Evolutionary conservation across 768 basidiomycete genomes (phyloP).

Genomic region (Bullera alba): DNA sequence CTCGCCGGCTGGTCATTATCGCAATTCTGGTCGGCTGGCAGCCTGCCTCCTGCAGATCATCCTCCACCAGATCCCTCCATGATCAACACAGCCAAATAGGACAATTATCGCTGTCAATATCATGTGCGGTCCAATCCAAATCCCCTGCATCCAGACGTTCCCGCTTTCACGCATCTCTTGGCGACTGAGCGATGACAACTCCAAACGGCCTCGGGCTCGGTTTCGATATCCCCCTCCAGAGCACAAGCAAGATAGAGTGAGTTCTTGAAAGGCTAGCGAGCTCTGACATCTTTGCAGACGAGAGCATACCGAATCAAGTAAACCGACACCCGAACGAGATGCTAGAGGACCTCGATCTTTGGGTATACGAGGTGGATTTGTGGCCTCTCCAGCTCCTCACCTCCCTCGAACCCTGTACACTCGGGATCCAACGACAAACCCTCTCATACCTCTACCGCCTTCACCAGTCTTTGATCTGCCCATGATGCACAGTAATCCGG

Average conservation of each 20-base stretch:
- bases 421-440: constrained; percentile 9
- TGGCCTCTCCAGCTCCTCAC: constrained; percentile 5
- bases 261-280: background rate
- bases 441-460: constrained; percentile 1
- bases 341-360: constrained; percentile 11
- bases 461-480: constrained; percentile 14
- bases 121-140: no score
- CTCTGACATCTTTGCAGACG: background rate
- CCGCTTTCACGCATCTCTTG: no score
- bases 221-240: background rate
- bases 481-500: constrained; percentile 10
- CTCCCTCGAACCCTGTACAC: constrained; percentile 18
- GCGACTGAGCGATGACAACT: no score
- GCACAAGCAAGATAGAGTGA: background rate
- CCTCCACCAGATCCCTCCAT: no score
- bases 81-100: no score
- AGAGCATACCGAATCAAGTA: background rate
- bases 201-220: no score
- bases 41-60: no score
- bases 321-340: constrained; percentile 1
- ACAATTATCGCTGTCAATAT: no score
- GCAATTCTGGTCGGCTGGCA: no score
- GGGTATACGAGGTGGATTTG: constrained; percentile 11
- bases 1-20: no score
- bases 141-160: no score